Base-by-base conservation (phyloP, 2,329 filamentous ascomycete species). In the Clonostachys chloroleuca region DNA sequence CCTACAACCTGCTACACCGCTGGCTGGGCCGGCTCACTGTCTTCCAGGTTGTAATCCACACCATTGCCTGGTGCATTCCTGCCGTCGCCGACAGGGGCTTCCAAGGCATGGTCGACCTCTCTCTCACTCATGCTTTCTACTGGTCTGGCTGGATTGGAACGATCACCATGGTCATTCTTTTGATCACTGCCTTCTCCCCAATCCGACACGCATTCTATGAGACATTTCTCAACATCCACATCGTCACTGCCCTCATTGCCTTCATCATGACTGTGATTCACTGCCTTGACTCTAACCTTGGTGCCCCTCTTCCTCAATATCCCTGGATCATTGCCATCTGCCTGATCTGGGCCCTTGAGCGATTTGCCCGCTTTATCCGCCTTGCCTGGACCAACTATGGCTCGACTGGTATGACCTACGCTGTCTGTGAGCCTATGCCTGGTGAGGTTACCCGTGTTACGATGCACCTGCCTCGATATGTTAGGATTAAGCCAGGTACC, bases 181-280 rank as follows among this genome's bases (percentile, higher is more conserved):
- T 87, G 46, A 59, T 95, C 45, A 73, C 86, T 30, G 86, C 90
- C 10, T 72, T 87, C 46, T 92, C 90, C 3, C 86, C 91, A 0
- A 62, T 99, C 45, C 85, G 94, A 51, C 92, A 96, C 66, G 91
- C 92, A 37, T 96, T 96, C 64, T 99, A 99, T 71, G 94, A 99
- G 70, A 95, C 90, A 1, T 99, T 99, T 70, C 78, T 97, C 57
- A 89, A 88, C 62, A 68, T 86, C 33, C 94, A 97, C 69, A 91
- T 95, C 56, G 65, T 88, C 36, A 70, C 95, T 44, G 90, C 85
- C 37, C 65, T 86, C 35, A 61, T 89, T 46, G 72, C 75, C 43
- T 79, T 96, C 44, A 73, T 80, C 48, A 85, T 84, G 58, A 83
- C 92, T 9, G 94, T 85, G 78, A 72, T 92, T 36, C 94, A 97